Percentiles rank a stretch among this genome's conserved stretches.
Evolutionary conservation across 129 eudicot species (phyloP).

Genomic region (Arctium lappa): DNA sequence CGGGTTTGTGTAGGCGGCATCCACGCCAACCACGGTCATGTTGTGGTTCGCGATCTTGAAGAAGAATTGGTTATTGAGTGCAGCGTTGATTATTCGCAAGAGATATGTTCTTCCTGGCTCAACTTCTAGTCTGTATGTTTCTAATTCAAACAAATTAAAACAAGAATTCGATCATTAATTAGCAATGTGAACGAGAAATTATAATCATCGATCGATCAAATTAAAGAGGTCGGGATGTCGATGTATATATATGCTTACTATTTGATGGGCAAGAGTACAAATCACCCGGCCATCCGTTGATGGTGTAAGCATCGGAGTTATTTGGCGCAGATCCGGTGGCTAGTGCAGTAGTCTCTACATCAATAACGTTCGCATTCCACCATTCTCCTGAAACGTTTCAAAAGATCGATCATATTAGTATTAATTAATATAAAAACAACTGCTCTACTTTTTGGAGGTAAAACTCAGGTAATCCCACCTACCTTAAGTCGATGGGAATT

Average conservation of each 20-base stretch:
- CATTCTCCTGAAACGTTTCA: constrained; percentile 63
- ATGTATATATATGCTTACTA: constrained; percentile 31
- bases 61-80: constrained; percentile 67
- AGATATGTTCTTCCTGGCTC: constrained; percentile 61
- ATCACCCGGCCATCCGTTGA: constrained; percentile 82
- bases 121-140: constrained; percentile 44
- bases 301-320: constrained; percentile 58
- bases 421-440: neutral
- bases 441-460: neutral
- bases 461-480: neutral
- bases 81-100: constrained; percentile 77
- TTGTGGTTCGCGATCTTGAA: constrained; percentile 75
- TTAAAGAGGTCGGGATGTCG: neutral
- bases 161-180: neutral
- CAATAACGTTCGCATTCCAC: constrained; percentile 81
- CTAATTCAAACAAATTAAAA: constrained; percentile 19
- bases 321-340: constrained; percentile 53
- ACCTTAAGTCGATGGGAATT: no score
- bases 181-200: neutral
- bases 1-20: constrained; percentile 67
- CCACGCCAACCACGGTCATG: constrained; percentile 65
- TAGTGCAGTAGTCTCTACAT: constrained; percentile 47
- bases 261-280: constrained; percentile 48
- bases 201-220: neutral
- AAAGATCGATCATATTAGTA: neutral